Percentiles rank a stretch among this genome's conserved stretches.
Evolutionary conservation across 371 early-diverging fungal species (phyloP).

Genomic region (Actinomortierella ambigua): DNA sequence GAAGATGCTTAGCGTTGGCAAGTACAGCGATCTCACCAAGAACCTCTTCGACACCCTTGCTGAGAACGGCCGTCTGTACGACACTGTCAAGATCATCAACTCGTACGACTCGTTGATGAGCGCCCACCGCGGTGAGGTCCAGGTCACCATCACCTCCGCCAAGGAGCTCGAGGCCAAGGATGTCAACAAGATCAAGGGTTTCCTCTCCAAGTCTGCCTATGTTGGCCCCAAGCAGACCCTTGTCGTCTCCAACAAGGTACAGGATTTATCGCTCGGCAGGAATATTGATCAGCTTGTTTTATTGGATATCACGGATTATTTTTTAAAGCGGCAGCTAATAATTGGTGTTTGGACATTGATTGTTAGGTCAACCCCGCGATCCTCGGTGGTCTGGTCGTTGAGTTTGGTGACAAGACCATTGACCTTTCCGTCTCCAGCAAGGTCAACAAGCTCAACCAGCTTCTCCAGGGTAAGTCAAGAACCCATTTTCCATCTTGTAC

Average conservation of each 20-base stretch:
- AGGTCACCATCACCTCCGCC: conserved; percentile 90
- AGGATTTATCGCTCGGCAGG: too few species aligned
- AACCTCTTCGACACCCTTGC: conserved; percentile 92
- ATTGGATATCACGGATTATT: too few species aligned
- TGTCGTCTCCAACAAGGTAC: conserved; percentile 86
- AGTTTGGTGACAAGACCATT: conserved; percentile 97
- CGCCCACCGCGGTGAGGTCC: conserved; percentile 92
- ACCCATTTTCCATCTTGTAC: too few species aligned
- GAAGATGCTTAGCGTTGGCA: conserved; percentile 64
- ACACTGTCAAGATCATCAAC: conserved; percentile 81
- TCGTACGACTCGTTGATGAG: conserved; percentile 86
- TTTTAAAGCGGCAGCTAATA: too few species aligned
- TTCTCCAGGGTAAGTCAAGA: too few species aligned
- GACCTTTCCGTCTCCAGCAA: conserved; percentile 95
- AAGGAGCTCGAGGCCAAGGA: conserved; percentile 67
- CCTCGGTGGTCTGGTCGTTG: conserved; percentile 95
- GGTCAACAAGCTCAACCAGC: conserved; percentile 94
- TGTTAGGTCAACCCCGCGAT: conserved; percentile 85
- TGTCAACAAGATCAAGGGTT: conserved; percentile 63
- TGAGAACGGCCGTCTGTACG: conserved; percentile 92
- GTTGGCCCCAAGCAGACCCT: conserved; percentile 71
- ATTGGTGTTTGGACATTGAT: too few species aligned
- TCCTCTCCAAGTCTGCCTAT: conserved; percentile 66
- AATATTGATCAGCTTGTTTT: too few species aligned
- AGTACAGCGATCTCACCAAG: conserved; percentile 78